Base-by-base conservation (phyloP, 495 filamentous ascomycete genomes). In the Hypoxylon trugodes region DNA sequence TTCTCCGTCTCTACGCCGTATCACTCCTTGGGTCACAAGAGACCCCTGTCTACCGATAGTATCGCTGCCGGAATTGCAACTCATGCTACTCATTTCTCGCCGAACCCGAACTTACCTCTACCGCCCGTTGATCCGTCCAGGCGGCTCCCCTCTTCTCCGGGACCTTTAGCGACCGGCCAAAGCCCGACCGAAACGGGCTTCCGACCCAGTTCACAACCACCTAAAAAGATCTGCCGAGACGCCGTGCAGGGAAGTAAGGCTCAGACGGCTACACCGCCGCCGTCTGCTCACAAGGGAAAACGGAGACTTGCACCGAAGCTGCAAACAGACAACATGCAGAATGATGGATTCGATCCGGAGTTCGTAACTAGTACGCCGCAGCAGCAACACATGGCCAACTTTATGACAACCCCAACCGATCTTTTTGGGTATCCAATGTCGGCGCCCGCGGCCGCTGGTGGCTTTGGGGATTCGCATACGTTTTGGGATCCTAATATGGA, bases 401-500 rank as follows among this genome's bases (percentile, higher is more conserved):
- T 73, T 47, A 72, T 74, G 30, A 69, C 72, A 16, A 64, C 70
- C 7, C 73, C 74, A 28, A 70, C 65, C 33, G 78, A 81, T 45
- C 72, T 82, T 69, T 91, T 93, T 65, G 83, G 85, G 22, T 87
- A 92, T 61, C 84, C 84, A 8, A 82, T 89, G 56, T 84, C 90
- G 2, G 89, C 90, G 25, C 86, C 91, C 0, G 84, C 88, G 32
- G 81, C 86, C 4, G 90, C 87, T 16, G 86, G 89, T 6, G 82
- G 83, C 47, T 88, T 88, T 54, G 82, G 82, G 5, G 85, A 88
- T 60, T 81, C 87, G 35, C 84, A 86, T 49, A 72, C 88, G 21
- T 92, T 93, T 69, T 95, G 90, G 90, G 91, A 93, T 58, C 79
- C 88, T 10, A 75, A 71, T 57, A 78, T 82, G 69, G 74, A 71